Base-by-base conservation (phyloP, 345 rosid genomes). In the Eucalyptus guilfoylei region DNA sequence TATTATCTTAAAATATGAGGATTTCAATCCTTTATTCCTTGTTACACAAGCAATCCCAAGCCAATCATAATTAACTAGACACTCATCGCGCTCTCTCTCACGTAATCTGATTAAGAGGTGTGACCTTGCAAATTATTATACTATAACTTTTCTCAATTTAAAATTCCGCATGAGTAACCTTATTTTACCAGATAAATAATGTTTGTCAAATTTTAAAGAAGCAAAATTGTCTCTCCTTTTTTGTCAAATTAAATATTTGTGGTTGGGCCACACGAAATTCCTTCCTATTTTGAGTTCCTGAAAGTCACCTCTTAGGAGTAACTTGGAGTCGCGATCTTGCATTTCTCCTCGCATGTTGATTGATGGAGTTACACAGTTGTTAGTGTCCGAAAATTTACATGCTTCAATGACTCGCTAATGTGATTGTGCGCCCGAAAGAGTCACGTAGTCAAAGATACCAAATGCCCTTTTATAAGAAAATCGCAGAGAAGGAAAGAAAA, bases 401-500 rank as follows among this genome's bases (percentile, higher is more conserved):
- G 69, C 69, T 30, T 4, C 5, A 0, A 62, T 62, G 69, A 62
- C 15, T 30, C 30, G 34, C 8, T 13, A 34, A 62, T 30, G 69
- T 55, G 62, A 55, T 24, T 24, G 6, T 55, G 62, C 2, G 2
- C 3, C 2, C 2, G 3, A 55, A 10, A 54, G 1, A 23, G 60
- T 54, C 11, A 54, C 7, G 3, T 5, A 12, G n/a, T n/a, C 21
- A n/a, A 64, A 14, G 8, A n/a, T 14, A 14, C 17, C 5, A 64
- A n/a, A 64, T n/a, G 37, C 10, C 40, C 11, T 64, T 67, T n/a
- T 2, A 2, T 15, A n/a, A 67, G 37, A 67, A 67, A 67, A 32
- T 32, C 10, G 3, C 1, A 15, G 1, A 14, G 23, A 67, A 67
- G 0, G n/a, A n/a, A 28, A 3, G 11, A 4, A 3, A 67, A n/a